phyloP scores from a whole-genome alignment of 2,329 filamentous ascomycete genomes.

The Cladosporium sp. region DNA sequence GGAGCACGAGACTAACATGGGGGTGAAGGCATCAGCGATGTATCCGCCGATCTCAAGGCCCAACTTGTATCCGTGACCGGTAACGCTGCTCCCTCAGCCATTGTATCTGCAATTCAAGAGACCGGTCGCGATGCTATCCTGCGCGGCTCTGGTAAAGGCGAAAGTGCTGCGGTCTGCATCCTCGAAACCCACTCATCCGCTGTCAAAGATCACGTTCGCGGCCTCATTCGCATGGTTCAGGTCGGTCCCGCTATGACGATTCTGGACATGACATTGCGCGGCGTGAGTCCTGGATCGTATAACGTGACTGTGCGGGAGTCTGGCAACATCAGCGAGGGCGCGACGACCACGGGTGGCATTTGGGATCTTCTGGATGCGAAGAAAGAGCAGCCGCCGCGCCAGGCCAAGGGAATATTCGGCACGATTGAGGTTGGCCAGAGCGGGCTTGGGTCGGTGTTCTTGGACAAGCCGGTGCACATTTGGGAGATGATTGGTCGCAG shows the following conservation, averaged over 20 bases:
- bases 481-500: conserved; percentile 96
- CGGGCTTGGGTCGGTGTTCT: conserved; percentile 72
- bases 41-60: conserved; percentile 75
- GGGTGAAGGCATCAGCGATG: conserved; percentile 66
- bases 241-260: conserved; percentile 73
- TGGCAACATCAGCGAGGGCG: conserved; percentile 80
- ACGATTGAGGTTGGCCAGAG: conserved; percentile 68
- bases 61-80: conserved; percentile 83
- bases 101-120: conserved; percentile 80
- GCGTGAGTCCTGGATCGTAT: conserved; percentile 76
- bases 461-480: conserved; percentile 77
- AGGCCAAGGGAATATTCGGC: conserved; percentile 63
- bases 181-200: conserved; percentile 72
- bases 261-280: conserved; percentile 80
- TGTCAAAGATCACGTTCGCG: conserved; percentile 67
- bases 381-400: conserved; percentile 41
- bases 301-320: conserved; percentile 77
- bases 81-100: conserved; percentile 83
- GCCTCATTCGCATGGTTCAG: conserved; percentile 89
- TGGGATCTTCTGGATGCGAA: conserved; percentile 59
- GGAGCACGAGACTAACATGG: not conserved
- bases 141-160: conserved; percentile 76
- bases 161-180: conserved; percentile 88
- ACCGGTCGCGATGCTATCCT: conserved; percentile 93
- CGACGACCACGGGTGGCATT: conserved; percentile 74